Evolutionary conservation across 2,329 filamentous ascomycete genomes (phyloP).

Genomic region (Aureobasidium sp.): DNA sequence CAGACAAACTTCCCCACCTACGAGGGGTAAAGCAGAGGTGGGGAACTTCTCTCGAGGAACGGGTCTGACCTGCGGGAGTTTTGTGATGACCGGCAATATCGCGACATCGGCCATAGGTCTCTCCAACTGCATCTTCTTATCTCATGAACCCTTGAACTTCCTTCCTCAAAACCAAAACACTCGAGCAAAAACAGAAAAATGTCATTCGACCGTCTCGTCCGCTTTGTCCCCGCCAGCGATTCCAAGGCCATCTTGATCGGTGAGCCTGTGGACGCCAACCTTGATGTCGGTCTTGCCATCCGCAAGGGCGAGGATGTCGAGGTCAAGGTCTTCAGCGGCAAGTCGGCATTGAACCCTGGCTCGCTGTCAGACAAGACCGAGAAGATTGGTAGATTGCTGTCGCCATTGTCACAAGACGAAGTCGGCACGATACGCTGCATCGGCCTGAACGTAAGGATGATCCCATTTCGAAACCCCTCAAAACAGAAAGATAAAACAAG

Average conservation of each 20-base stretch:
- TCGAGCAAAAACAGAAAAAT: neutral
- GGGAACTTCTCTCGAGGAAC: neutral
- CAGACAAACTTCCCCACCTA: neutral
- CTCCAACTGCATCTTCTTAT: neutral
- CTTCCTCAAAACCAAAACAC: neutral
- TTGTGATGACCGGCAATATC: neutral
- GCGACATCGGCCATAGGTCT: slow-evolving; percentile 15
- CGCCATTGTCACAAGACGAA: slow-evolving; percentile 43
- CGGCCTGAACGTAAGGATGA: slow-evolving; percentile 45
- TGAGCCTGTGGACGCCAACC: slow-evolving; percentile 32
- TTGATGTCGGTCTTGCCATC: slow-evolving; percentile 54
- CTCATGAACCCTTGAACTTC: neutral
- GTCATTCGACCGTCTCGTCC: slow-evolving; percentile 20
- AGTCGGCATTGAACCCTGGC: slow-evolving; percentile 51
- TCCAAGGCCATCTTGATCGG: slow-evolving; percentile 18
- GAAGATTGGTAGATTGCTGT: slow-evolving; percentile 43
- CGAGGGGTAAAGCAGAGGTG: no score
- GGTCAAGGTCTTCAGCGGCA: slow-evolving; percentile 52
- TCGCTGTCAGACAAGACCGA: slow-evolving; percentile 43
- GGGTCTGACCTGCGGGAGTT: neutral
- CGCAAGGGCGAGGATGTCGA: slow-evolving; percentile 50
- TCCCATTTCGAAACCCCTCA: neutral
- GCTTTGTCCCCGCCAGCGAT: slow-evolving; percentile 20
- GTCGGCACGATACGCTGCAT: slow-evolving; percentile 54
- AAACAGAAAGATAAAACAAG: neutral